Evolutionary conservation across 495 filamentous ascomycete species (phyloP).

Genomic region (Penicillium coffeae): DNA sequence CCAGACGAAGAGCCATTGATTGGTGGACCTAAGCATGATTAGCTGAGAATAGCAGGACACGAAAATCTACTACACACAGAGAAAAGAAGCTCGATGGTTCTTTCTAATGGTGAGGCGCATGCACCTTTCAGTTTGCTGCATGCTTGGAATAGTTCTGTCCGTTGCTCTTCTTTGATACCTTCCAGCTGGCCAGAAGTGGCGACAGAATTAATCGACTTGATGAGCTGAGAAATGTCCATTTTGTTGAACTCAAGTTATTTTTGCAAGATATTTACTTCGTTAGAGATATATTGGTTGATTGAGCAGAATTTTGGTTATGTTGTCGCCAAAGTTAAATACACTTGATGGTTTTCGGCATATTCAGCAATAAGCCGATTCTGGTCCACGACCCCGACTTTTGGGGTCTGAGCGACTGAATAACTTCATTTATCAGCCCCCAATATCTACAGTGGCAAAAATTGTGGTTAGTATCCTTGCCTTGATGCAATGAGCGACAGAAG

Average conservation of each 20-base stretch:
- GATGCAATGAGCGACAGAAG: no score
- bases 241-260: neutral
- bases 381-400: neutral
- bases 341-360: neutral
- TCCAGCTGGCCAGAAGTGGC: neutral
- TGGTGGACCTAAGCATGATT: neutral
- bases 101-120: neutral
- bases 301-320: no score
- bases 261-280: no score
- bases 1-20: conserved; percentile 1
- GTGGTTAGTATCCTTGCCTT: no score
- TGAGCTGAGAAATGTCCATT: neutral
- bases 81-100: conserved; percentile 1
- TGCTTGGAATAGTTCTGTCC: neutral
- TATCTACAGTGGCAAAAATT: no score
- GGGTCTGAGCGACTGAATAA: neutral
- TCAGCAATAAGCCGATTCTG: neutral
- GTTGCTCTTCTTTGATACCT: neutral
- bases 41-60: neutral
- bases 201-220: neutral
- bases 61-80: neutral
- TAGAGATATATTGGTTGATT: no score
- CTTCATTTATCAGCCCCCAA: neutral
- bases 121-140: neutral
- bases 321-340: no score